Base-by-base conservation (phyloP, 2,329 filamentous ascomycete genomes). In the Phialemonium atrogriseum region DNA sequence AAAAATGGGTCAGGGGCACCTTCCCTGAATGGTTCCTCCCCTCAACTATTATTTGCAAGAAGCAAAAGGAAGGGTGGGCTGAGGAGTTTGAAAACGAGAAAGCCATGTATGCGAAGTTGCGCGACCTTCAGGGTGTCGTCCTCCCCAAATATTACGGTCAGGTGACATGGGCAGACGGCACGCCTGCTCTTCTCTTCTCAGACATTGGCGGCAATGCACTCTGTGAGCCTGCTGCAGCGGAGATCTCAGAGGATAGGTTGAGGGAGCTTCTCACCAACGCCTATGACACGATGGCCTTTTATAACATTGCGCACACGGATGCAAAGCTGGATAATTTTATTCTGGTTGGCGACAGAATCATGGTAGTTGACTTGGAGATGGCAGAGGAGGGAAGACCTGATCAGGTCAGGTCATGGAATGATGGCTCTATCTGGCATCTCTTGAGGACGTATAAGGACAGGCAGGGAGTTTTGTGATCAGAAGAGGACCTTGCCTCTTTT, bases 21-120 rank as follows among this genome's bases (percentile, higher is more conserved):
- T 33, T 38, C 30, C 30, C 36, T 12, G 36, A 38, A 16, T 38
- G 30, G 33, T 32, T 17, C 26, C 26, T 38, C 16, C 33, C 36
- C 25, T 5, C 26, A 7, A 8, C 14, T 10, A 9, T 38, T 4
- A 27, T 36, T n/a, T 10, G 33, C 7, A 36, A 38, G 24, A 31
- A 32, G 19, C 33, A 38, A 11, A 38, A 34, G 13, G 22, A 31
- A 8, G 27, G 19, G 19, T 34, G 11, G 16, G 26, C 15, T 10
- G 24, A 26, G 24, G 13, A 24, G 10, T 27, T 38, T 22, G 22
- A 41, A 13, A 29, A 15, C 15, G 32, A 36, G 24, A 33, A 34
- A 17, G 27, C 18, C 16, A 25, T 22, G 6, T 37, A 37, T 23
- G 27, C 29, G 21, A 32, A 18, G 27, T 17, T 38, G 4, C 29